Conservation (phyloP, 225 moss, liverwort and hornwort species). For the Pseudisothecium myosuroides region DNA sequence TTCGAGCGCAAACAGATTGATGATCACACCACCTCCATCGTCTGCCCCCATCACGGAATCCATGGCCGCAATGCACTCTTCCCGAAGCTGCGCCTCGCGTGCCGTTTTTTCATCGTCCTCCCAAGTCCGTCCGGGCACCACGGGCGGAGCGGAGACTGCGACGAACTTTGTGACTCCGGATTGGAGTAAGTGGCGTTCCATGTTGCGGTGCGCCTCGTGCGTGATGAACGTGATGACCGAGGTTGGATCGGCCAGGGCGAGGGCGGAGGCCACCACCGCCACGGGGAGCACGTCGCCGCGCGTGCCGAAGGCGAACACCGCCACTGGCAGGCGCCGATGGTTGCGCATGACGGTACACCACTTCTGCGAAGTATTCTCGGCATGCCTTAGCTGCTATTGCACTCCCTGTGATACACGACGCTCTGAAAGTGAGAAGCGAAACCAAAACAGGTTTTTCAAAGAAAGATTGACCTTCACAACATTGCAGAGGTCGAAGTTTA, state of each 20-base stretch:
- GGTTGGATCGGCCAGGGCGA: slow-evolving; percentile 20
- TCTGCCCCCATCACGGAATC: slow-evolving; percentile 41
- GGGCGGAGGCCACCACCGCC: slow-evolving; percentile 54
- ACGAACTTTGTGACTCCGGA: slow-evolving; percentile 26
- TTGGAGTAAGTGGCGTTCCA: slow-evolving; percentile 13
- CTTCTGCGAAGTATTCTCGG: not conserved
- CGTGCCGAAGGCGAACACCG: slow-evolving; percentile 82
- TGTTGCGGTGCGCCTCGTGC: slow-evolving; percentile 63
- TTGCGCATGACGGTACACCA: not conserved
- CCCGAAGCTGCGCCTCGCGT: slow-evolving; percentile 41
- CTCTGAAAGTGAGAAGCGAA: not conserved
- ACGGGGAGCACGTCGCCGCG: slow-evolving; percentile 78
- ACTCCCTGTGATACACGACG: not conserved
- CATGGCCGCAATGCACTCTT: slow-evolving; percentile 72
- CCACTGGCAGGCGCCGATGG: slow-evolving; percentile 9
- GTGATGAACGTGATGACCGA: slow-evolving; percentile 56
- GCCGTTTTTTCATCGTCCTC: slow-evolving; percentile 7
- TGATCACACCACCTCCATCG: slow-evolving; percentile 31
- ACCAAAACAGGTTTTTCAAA: not conserved
- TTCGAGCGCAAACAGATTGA: slow-evolving; percentile 88
- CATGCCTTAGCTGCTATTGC: not conserved
- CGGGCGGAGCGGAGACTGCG: slow-evolving; percentile 23
- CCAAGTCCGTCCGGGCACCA: slow-evolving; percentile 13
- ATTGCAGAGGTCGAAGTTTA: not conserved
- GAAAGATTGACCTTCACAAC: not conserved